Evolutionary conservation across 805 yeast species (phyloP), one percentile per base, ranked within the genome.

Genomic region (Candida hispaniensis): DNA sequence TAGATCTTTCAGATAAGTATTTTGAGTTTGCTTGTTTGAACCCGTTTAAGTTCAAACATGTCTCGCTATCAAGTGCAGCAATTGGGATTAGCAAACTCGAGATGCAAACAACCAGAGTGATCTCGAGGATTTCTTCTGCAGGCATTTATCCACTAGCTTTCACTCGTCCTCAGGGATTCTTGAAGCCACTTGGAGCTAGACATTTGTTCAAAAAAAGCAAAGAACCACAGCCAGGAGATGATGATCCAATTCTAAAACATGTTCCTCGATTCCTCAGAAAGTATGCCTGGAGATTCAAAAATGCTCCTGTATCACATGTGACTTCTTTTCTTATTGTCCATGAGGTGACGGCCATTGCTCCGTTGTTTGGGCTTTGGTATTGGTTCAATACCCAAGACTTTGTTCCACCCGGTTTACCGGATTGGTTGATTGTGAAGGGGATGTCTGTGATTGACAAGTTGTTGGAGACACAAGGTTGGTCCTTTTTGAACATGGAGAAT

Each of bases 321-420:
- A 63, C 78, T 0, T 63, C 85, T 2, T 80, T 80, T 46, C 44
- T 79, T 5, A 50, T 79, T 4, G 59, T 80, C 9, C 93, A 80
- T 49, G 93, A 80, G 49, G 43, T 80, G 25, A 66, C 86, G 0
- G 93, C 93, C 2, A 63, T 80, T 3, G 66, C 69, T 17, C 93
- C 93, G 1, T 59, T 80, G 30, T 58, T 78, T 23, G 74, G 73
- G 0, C 45, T 79, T 2, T 78, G 88, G 85, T 78, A 71, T 47
- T 43, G 63, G 1, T 64, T 80, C 42, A 79, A 78, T 54, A 63
- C 68, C 41, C 60, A 66, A 24, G 69, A 70, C 36, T 56, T 65
- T 32, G 51, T 70, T 7, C 77, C 79, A 2, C 45, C 67, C 6
- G 75, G 69, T 36, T 47, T 72, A 17, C 79, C 82, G 0, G 63